Evolutionary conservation across 2,329 filamentous ascomycete species (phyloP), one percentile per base, ranked within the genome.

Genomic region (Pseudonectria foliicola): DNA sequence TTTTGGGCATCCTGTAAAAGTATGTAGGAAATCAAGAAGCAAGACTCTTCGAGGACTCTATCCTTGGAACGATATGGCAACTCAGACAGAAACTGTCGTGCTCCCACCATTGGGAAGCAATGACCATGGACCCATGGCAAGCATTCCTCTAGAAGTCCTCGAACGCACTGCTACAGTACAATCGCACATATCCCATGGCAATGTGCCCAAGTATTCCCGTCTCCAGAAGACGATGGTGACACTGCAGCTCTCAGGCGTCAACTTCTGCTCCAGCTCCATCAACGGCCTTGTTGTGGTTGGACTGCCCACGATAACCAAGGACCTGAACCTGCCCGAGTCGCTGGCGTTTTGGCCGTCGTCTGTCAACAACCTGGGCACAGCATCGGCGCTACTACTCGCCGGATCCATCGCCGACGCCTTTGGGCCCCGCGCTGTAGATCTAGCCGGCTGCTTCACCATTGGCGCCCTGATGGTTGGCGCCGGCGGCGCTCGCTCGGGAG

Each of bases 271-370:
- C 7, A 52, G 52, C 29, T 37, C 46, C 21, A 35, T 43, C 24
- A 52, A 52, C 11, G 51, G 51, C 3, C 33, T 67, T 2, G 50
- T 67, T 13, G 50, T 64, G 3, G 56, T 67, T 16, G 56, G 55
- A 13, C 52, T 70, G 1, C 63, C 66, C 4, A 48, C 52, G 10
- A 67, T 71, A 37, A 58, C 62, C 2, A 36, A 43, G 11, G 60
- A 63, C 21, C 45, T 68, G 24, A 33, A 44, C 18, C 42, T 66
- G 2, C 52, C 54, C 7, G 27, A 42, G 5, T 50, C 51, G 1
- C 55, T 66, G n/a, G 50, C 56, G 3, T 56, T 64, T 31, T 66
- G 63, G 63, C 63, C 63, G 1, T 45, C 55, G 1, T 64, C 61
- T 3, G 58, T 61, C 2, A 53, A 54, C 13, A 50, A 49, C 1